Conservation (phyloP, 768 basidiomycete species). For the Tylopilus subfusipes region DNA sequence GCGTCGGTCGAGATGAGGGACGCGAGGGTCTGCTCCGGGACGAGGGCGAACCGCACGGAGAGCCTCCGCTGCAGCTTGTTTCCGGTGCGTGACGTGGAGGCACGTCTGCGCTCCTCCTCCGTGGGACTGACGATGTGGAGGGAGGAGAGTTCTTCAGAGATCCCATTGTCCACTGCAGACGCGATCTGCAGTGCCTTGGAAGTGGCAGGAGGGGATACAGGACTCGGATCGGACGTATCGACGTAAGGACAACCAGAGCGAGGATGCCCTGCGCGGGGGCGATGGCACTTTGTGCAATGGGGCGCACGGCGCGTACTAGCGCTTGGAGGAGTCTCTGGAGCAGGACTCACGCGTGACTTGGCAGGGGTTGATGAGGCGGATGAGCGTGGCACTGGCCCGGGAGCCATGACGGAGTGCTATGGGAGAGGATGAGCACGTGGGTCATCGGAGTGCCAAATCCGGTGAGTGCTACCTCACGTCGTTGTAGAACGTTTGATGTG, state of each 20-base stretch:
- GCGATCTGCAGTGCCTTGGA: background rate
- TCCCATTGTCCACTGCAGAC: slow-evolving; percentile 21
- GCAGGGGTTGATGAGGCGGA: slow-evolving; percentile 30
- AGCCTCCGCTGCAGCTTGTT: slow-evolving; percentile 23
- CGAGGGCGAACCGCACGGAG: slow-evolving; percentile 29
- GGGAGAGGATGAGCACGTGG: background rate
- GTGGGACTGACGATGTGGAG: slow-evolving; percentile 38
- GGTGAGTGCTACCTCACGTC: background rate
- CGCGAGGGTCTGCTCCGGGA: slow-evolving; percentile 41
- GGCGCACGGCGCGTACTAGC: slow-evolving; percentile 49
- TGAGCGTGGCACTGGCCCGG: slow-evolving; percentile 30
- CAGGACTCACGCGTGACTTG: slow-evolving; percentile 14
- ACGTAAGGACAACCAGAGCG: slow-evolving; percentile 56
- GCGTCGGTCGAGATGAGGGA: slow-evolving; percentile 49
- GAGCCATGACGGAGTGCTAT: slow-evolving; percentile 20
- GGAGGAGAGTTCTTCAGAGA: slow-evolving; percentile 45
- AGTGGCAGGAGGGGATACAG: slow-evolving; percentile 16
- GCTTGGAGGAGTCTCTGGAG: slow-evolving; percentile 27
- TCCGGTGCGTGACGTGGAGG: slow-evolving; percentile 1
- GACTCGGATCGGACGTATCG: slow-evolving; percentile 26
- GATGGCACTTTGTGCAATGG: slow-evolving; percentile 53
- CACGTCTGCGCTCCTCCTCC: slow-evolving; percentile 15
- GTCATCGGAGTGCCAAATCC: background rate
- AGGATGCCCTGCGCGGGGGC: slow-evolving; percentile 56
- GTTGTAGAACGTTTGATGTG: no score